Evolutionary conservation across 345 rosid genomes (phyloP).

Genomic region (Luvunga scandens): DNA sequence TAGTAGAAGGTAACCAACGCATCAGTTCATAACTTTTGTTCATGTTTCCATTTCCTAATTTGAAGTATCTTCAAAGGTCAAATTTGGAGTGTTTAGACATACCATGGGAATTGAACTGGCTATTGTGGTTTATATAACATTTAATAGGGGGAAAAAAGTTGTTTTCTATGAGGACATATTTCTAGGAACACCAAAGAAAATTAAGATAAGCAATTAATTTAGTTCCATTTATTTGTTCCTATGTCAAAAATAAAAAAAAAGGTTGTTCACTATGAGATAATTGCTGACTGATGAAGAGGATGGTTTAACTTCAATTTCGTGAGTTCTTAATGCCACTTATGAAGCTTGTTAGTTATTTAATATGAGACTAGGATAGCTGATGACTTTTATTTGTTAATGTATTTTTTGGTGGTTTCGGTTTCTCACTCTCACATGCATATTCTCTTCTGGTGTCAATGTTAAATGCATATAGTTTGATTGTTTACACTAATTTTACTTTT

Average conservation of each 20-base stretch:
- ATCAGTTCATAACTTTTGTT: slow-evolving; percentile 13
- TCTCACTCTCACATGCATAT: background rate
- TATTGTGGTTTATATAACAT: background rate
- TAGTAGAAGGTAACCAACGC: slow-evolving; percentile 66
- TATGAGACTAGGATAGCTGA: background rate
- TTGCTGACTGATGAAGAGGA: background rate
- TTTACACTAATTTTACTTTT: no score
- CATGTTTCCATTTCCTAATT: slow-evolving; percentile 4
- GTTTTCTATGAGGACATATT: background rate
- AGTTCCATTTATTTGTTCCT: background rate
- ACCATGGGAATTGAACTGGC: slow-evolving; percentile 4
- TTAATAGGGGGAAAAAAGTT: background rate
- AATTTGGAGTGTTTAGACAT: background rate
- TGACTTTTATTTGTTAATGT: background rate
- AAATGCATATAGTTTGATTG: background rate
- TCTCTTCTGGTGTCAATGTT: background rate
- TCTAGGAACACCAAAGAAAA: background rate
- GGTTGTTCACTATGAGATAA: no score
- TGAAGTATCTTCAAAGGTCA: background rate
- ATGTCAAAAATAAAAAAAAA: background rate
- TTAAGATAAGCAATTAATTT: background rate
- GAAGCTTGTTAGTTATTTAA: background rate
- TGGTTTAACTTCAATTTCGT: background rate
- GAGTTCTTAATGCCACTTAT: background rate
- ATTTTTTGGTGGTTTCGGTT: background rate